These are phyloP conservation scores for Pichia inconspicua DNA, from an alignment of 1,139 yeast species.

Conservation along the genomic window DNA sequence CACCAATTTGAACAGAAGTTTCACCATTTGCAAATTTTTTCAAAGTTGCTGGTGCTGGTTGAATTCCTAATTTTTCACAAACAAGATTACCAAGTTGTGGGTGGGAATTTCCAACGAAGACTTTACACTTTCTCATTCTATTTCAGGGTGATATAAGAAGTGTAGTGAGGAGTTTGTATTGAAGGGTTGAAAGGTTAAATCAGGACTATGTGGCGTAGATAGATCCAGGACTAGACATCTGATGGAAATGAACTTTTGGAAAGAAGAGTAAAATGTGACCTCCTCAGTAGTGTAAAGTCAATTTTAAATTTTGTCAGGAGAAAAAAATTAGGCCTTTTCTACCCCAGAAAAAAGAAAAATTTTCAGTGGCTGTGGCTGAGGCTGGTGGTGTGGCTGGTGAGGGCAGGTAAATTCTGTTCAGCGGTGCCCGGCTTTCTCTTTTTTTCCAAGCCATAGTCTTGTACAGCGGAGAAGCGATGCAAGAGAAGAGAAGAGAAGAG, in stretches of 20 bases:
- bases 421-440: neutral
- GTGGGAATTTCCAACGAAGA: slow-evolving; percentile 93
- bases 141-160: neutral
- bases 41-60: slow-evolving; percentile 90
- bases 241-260: neutral
- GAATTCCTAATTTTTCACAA: slow-evolving; percentile 84
- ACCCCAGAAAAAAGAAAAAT: neutral
- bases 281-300: neutral
- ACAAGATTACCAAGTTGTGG: slow-evolving; percentile 88
- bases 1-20: slow-evolving; percentile 93
- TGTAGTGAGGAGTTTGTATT: slow-evolving; percentile 3
- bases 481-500: neutral
- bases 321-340: neutral
- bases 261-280: neutral
- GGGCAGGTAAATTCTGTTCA: neutral
- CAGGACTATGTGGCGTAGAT: neutral
- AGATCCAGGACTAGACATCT: neutral
- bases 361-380: neutral
- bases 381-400: neutral
- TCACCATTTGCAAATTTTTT: slow-evolving; percentile 95
- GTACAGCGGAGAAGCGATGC: neutral
- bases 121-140: slow-evolving; percentile 92
- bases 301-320: no score
- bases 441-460: neutral
- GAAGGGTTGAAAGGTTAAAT: neutral